Evolutionary conservation across 73 alveolate species (phyloP), one percentile per base, ranked within the genome.

Genomic region (Paramecium primaurelia): DNA sequence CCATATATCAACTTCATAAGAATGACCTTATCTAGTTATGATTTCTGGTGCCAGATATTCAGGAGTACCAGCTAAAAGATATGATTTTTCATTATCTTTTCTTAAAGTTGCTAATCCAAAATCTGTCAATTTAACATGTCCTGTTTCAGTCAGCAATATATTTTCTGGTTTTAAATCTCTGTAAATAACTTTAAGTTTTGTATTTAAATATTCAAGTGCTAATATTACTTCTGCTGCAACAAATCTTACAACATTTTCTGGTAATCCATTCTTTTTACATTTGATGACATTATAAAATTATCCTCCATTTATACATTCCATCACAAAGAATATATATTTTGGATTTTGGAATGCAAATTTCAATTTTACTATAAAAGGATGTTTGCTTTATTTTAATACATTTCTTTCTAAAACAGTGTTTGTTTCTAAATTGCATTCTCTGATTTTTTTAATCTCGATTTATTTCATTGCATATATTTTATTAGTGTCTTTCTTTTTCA

Each of bases 351-450:
- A 98, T 34, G 99, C 86, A 86, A 77, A 97, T 71, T 94, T 93
- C 18, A 98, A 96, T 73, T 95, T 86, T 36, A 96, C 96, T 12
- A 98, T 97, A 93, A 95, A 98, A 30, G 99, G 99, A 94, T 93
- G 96, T 68, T 95, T 93, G 28, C 96, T 86, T 71, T 51, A 42
- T 86, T 96, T 97, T 6, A 97, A 92, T n/a, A 95, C 95, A 77
- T 96, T 98, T 83, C 98, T 93, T 88, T 98, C 99, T 45, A 97
- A 95, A 68, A 97, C 95, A 8, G 98, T 98, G 92, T 96, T 93
- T 85, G 93, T 94, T 44, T 96, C 86, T 58, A 97, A 99, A 34
- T 97, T 93, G 58, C 92, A 84, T 86, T 95, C 93, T 30, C 92
- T 92, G 14, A 98, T 71, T 51, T 93, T 95, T 28, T 93, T 94